Base-by-base conservation (phyloP, 2,329 filamentous ascomycete genomes). In the Byssothecium circinans region DNA sequence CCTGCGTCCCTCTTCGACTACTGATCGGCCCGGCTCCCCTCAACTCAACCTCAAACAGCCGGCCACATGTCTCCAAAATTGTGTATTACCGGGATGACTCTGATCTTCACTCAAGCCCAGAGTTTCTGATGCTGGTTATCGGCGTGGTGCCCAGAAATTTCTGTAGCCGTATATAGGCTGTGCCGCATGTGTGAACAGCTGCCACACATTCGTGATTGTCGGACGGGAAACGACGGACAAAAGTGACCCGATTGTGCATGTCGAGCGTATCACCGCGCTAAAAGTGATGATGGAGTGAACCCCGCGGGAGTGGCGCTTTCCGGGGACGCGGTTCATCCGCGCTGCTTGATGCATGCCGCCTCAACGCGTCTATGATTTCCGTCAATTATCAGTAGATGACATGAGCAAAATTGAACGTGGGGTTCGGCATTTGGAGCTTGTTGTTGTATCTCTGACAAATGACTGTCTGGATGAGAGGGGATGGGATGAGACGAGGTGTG, bases 21-120 rank as follows among this genome's bases (percentile, higher is more conserved):
- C n/a, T n/a, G n/a, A 12, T 29, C 37, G 37, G 25, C 2, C 25
- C 37, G 37, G 37, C 37, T 40, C 37, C 23, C 37, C 37, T 40
- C 37, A 40, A 18, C 35, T 22, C 17, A 32, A 32, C 29, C 29
- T 32, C 29, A 32, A 32, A 32, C 29, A 32, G 12, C 29, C 29
- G 10, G 10, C 23, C 23, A 25, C 23, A 25, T n/a, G n/a, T n/a
- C 23, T 25, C 23, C 23, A 5, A 32, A 14, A 32, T 5, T 12
- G 12, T 32, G 12, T 14, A 32, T 5, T 14, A n/a, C 29, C 7
- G 25, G 25, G 6, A 27, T 6, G 29, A 32, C 14, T 12, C 14
- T 7, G 14, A n/a, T 12, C 14, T 5, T 12, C 29, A 32, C 14
- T 5, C 14, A 7, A n/a, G 29, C 6, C 29, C 29, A 14, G 5